phyloP scores from a whole-genome alignment of 805 yeast species.

The Starmerella vaccinii region DNA sequence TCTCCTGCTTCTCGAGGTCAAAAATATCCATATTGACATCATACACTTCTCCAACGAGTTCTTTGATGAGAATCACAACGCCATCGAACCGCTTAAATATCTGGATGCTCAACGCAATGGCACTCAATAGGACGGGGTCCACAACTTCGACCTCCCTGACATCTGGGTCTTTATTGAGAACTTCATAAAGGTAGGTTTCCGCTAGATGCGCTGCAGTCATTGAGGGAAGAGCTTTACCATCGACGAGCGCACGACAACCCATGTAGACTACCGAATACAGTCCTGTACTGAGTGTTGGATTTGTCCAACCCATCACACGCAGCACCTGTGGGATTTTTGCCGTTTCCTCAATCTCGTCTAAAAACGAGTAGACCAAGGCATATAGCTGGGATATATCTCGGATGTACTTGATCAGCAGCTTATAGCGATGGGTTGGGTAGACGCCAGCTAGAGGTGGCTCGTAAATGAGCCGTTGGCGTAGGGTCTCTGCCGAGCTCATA shows the following conservation, averaged over 20 bases:
- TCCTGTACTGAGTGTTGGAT: slow-evolving; percentile 25
- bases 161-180: background rate
- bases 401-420: slow-evolving; percentile 24
- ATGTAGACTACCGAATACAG: slow-evolving; percentile 29
- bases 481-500: slow-evolving; percentile 20
- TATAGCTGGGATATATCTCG: slow-evolving; percentile 26
- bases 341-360: slow-evolving; percentile 27
- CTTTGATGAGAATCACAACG: slow-evolving; percentile 27
- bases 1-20: slow-evolving; percentile 9
- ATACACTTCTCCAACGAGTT: slow-evolving; percentile 32
- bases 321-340: slow-evolving; percentile 21
- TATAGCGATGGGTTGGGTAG: slow-evolving; percentile 30
- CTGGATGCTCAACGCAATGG: slow-evolving; percentile 25
- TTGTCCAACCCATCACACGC: slow-evolving; percentile 28
- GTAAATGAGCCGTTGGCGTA: slow-evolving; percentile 24
- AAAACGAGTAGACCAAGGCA: slow-evolving; percentile 24
- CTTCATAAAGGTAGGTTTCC: slow-evolving; percentile 11
- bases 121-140: slow-evolving; percentile 17
- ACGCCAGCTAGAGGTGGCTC: slow-evolving; percentile 32
- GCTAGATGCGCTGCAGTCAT: slow-evolving; percentile 28
- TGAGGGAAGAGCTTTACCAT: slow-evolving; percentile 29
- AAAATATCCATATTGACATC: slow-evolving; percentile 22
- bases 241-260: slow-evolving; percentile 27
- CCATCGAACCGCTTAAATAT: slow-evolving; percentile 31
- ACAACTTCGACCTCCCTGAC: background rate